Evolutionary conservation across 768 basidiomycete genomes (phyloP), one percentile per base, ranked within the genome.

Genomic region (Panus rudis): DNA sequence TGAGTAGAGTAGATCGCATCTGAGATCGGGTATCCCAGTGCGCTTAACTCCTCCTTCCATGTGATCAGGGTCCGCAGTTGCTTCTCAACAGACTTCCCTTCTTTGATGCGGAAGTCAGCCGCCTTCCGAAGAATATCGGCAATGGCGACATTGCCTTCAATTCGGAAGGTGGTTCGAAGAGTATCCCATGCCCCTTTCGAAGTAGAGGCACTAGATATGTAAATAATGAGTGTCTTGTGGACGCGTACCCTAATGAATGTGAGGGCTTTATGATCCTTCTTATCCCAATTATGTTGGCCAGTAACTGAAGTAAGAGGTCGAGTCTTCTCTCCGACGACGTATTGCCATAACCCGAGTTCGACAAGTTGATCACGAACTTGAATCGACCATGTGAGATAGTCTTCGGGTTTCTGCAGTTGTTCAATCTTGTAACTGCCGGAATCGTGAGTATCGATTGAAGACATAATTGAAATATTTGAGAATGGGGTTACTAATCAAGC

Each of bases 161-260:
- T n/a, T n/a, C n/a, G 45, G 33, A 56, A 56, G 21, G 44, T 45
- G 2, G 19, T 26, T 5, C n/a, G 37, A 30, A 55, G 31, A 11
- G 41, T 41, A 16, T 48, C 46, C 54, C 52, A 55, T 22, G 50
- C 42, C n/a, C 37, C 37, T 20, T 45, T 40, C 19, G 50, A 41
- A 16, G 43, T 42, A 11, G 2, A 17, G 10, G 43, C 43, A 17
- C 35, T 27, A 17, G 37, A 20, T 5, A 51, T 27, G 40, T 51
- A 42, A 2, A 46, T 42, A 40, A 55, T 42, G 17, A 51, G 39
- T 13, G 20, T 30, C 32, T 49, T 39, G 21, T 41, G 41, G 22
- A 56, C 48, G 11, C 42, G 26, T 17, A 52, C 37, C 21, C 50
- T 22, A 14, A 56, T 46, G 16, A 41, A 35, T 8, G 43, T 39